Base-by-base conservation (phyloP, 805 yeast species). In the Sporopachydermia quercuum region DNA sequence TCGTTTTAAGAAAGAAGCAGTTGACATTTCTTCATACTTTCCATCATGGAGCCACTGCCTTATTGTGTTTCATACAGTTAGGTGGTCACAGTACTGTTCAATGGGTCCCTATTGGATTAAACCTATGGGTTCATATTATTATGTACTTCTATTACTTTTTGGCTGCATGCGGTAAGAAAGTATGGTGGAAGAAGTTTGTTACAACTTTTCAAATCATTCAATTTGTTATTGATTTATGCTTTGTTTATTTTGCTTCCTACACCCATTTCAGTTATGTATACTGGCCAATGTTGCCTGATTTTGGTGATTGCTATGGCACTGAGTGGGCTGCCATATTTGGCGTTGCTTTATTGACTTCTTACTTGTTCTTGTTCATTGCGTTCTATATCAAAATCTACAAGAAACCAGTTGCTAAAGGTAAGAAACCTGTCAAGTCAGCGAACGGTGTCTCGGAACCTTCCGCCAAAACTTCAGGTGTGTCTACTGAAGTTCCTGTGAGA, bases 181-280 rank as follows among this genome's bases (percentile, higher is more conserved):
- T 89, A 40, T 87, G 96, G 96, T 89, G 98, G 98, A 89, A 91
- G 66, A 93, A 87, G 67, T 89, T 96, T 96, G 96, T 89, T 49
- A 89, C 98, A 42, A 73, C 94, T 48, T 78, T 84, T 69, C 98
- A 89, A 68, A 89, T 89, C 63, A 66, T 83, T 53, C 98, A 89
- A 66, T 89, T 89, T 57, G 64, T 89, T 49, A 69, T 89, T 55
- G 98, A 89, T 61, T 72, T 89, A 55, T 75, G 70, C 35, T 87
- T 89, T 58, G 93, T 91, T 47, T 91, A 86, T 69, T 86, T 83
- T 61, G 95, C 96, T 39, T 80, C 94, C 41, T 89, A 84, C 65
- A 79, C 95, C 46, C 86, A 79, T 65, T 85, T 82, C 57, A 87
- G 91, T 34, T 66, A 67, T 57, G 70, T 68, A 44, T 85, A 77